Evolutionary conservation across 441 rosid genomes (phyloP).

Genomic region (Kokia cookei): DNA sequence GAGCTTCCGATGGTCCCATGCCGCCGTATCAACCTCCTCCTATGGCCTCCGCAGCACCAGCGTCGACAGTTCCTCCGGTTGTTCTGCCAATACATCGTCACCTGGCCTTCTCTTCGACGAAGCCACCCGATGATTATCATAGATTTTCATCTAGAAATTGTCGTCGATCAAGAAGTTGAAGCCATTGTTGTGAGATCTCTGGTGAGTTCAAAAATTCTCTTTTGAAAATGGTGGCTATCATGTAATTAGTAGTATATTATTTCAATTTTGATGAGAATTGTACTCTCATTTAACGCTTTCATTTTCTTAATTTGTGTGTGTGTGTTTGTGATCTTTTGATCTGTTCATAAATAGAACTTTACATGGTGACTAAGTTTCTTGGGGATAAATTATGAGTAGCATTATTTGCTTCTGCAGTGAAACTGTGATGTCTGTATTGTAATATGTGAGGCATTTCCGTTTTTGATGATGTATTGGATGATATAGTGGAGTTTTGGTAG

Average conservation of each 20-base stretch:
- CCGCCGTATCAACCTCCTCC: constrained; percentile 21
- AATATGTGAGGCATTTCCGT: background rate
- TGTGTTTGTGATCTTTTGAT: too few species aligned
- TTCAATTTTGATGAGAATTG: background rate
- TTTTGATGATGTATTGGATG: background rate
- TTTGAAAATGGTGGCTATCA: background rate
- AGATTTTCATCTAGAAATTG: constrained; percentile 39
- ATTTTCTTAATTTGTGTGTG: too few species aligned
- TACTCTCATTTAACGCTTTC: too few species aligned
- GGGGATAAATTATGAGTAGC: background rate
- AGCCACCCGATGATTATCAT: constrained; percentile 56
- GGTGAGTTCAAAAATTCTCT: too few species aligned
- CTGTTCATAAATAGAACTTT: background rate
- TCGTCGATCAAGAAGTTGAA: too few species aligned
- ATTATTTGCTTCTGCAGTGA: background rate
- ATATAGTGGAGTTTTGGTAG: background rate
- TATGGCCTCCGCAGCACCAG: constrained; percentile 1
- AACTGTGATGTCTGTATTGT: background rate
- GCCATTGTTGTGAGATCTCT: too few species aligned
- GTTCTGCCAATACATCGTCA: constrained; percentile 68
- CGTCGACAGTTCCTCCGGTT: constrained; percentile 28
- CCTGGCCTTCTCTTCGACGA: constrained; percentile 63
- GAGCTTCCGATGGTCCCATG: constrained; percentile 32
- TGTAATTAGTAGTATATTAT: background rate
- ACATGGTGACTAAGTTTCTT: background rate